phyloP scores from a whole-genome alignment of 1,139 yeast species.

The Kodamaea plutei region DNA sequence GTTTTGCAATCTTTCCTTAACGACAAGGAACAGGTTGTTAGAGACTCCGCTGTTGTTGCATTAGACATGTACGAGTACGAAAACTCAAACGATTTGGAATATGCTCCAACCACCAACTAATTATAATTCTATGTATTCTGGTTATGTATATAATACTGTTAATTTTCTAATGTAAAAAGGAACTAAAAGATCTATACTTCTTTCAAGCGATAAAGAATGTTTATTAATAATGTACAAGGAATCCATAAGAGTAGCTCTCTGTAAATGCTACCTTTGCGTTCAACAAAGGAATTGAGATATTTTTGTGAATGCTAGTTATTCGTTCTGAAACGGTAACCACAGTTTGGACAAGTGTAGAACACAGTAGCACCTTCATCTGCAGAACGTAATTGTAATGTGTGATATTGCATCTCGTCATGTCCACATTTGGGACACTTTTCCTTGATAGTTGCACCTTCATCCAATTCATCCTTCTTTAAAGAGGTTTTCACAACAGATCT shows the following conservation, averaged over 20 bases:
- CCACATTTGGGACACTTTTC: slow-evolving; percentile 98
- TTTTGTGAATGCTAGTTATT: slow-evolving; percentile 65
- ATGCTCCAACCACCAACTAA: slow-evolving; percentile 35
- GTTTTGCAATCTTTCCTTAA: slow-evolving; percentile 72
- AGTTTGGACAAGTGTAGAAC: slow-evolving; percentile 88
- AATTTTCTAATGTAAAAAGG: too few relatives aligned
- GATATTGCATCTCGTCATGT: slow-evolving; percentile 96
- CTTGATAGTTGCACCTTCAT: slow-evolving; percentile 92
- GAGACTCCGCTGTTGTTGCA: slow-evolving; percentile 95
- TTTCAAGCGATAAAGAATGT: too few relatives aligned
- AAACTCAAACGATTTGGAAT: slow-evolving; percentile 79
- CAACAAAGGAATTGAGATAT: too few relatives aligned
- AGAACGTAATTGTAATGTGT: slow-evolving; percentile 90
- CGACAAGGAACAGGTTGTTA: slow-evolving; percentile 84
- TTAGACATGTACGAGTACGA: slow-evolving; percentile 97
- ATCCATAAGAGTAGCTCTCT: slow-evolving; percentile 7
- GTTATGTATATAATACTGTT: background rate
- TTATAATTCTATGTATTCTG: background rate
- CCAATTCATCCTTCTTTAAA: slow-evolving; percentile 71
- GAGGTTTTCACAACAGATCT: slow-evolving; percentile 87
- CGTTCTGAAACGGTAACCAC: slow-evolving; percentile 92
- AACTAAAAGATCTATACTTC: too few relatives aligned
- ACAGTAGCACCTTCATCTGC: slow-evolving; percentile 99
- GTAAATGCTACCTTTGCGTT: too few relatives aligned
- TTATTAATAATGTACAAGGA: slow-evolving; percentile 9